These are phyloP conservation scores for Termitomyces sp. DNA, from an alignment of 768 basidiomycete species.

Conservation along the genomic window DNA sequence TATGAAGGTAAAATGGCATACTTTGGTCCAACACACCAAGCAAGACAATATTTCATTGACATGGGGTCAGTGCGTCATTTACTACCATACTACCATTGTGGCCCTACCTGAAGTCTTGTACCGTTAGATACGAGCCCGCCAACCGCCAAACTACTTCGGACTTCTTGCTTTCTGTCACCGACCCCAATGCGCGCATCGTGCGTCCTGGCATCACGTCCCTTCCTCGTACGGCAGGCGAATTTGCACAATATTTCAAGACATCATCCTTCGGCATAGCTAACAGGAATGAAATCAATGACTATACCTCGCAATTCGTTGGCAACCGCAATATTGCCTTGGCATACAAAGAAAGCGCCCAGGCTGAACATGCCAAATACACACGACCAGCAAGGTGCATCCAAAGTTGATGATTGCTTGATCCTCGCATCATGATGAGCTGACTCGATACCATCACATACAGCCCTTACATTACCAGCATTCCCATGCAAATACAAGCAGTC, in stretches of 20 bases:
- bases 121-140: conserved; percentile 46
- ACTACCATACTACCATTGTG: background rate
- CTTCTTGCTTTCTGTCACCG: conserved; percentile 61
- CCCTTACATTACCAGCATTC: conserved; percentile 41
- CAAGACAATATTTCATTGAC: conserved; percentile 68
- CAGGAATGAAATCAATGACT: conserved; percentile 42
- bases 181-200: conserved; percentile 53
- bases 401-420: background rate
- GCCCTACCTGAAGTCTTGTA: background rate
- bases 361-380: conserved; percentile 49
- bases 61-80: conserved; percentile 39
- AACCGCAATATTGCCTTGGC: conserved; percentile 37
- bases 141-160: conserved; percentile 66
- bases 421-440: background rate
- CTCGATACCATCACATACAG: conserved; percentile 21
- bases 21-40: conserved; percentile 64
- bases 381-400: conserved; percentile 31
- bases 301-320: conserved; percentile 41
- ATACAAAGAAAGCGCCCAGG: conserved; percentile 45
- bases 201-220: conserved; percentile 38
- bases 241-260: conserved; percentile 44
- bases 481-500: conserved; percentile 42
- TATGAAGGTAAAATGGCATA: conserved; percentile 73
- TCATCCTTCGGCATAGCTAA: conserved; percentile 41
- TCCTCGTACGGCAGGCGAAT: conserved; percentile 57